phyloP scores from a whole-genome alignment of 75 land plant species.

The Selaginella moellendorffii region DNA sequence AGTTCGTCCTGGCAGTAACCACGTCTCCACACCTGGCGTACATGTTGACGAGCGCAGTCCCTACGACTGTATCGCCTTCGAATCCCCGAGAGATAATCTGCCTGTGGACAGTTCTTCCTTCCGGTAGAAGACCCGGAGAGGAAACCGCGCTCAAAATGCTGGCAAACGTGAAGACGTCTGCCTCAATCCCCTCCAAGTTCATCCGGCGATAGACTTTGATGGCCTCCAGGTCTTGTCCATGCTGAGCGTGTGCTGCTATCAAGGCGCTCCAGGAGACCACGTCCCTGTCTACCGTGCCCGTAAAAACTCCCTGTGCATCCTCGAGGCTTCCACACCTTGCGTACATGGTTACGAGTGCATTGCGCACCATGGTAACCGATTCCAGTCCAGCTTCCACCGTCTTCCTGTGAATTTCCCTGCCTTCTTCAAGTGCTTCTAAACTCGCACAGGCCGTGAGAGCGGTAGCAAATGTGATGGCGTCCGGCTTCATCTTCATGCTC shows the following conservation, averaged over 20 bases:
- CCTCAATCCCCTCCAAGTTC: background rate
- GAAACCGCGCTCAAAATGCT: background rate
- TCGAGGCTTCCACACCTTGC: conserved; percentile 14
- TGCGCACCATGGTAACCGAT: conserved; percentile 8
- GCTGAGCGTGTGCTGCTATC: conserved; percentile 10
- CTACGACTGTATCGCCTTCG: background rate
- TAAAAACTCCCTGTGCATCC: conserved; percentile 11
- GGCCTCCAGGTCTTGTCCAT: conserved; percentile 3
- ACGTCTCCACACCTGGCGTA: background rate
- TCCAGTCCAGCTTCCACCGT: conserved; percentile 2
- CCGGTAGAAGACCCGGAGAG: background rate
- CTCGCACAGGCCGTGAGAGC: conserved; percentile 1
- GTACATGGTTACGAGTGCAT: conserved; percentile 15
- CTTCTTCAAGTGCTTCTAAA: background rate
- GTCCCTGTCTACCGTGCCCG: background rate
- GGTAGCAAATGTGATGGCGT: background rate
- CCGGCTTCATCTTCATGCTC: no score
- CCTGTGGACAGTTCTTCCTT: conserved; percentile 1
- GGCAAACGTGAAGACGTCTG: background rate
- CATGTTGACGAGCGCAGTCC: background rate
- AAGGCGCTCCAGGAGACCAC: conserved; percentile 11
- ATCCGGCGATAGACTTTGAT: background rate
- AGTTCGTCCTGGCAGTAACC: background rate
- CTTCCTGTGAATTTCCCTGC: conserved; percentile 6
- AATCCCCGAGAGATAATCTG: background rate